Evolutionary conservation across 805 yeast genomes (phyloP).

Genomic region (Kodamaea hsintzibuensis): DNA sequence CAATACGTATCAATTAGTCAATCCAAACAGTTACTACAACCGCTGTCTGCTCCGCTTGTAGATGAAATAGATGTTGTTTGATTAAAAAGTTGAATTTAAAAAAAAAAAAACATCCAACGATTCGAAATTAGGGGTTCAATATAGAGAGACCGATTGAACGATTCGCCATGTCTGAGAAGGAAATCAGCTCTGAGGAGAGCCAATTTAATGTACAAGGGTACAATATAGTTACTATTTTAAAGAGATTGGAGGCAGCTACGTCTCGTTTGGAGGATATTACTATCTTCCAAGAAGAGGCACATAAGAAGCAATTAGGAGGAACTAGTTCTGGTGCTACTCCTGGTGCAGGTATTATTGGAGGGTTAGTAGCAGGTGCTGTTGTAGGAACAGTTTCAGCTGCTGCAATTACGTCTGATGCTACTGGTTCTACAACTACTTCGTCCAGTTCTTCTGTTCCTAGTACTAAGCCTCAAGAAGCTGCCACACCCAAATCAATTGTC

Average conservation of each 20-base stretch:
- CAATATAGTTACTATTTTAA: constrained; percentile 73
- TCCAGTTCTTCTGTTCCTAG: constrained; percentile 17
- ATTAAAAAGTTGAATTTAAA: constrained; percentile 1
- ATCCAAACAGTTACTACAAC: background rate
- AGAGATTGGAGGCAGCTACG: constrained; percentile 87
- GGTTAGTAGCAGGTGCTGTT: background rate
- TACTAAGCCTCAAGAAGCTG: constrained; percentile 16
- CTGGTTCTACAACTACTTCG: constrained; percentile 7
- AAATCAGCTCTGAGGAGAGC: constrained; percentile 32
- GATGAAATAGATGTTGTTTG: background rate
- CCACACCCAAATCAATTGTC: constrained; percentile 43
- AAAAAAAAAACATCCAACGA: constrained; percentile 2
- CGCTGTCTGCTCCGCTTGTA: background rate
- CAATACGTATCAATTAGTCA: background rate
- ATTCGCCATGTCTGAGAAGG: constrained; percentile 22
- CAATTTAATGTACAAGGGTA: constrained; percentile 73
- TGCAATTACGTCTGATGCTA: constrained; percentile 6
- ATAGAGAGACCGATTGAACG: background rate
- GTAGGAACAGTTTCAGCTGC: constrained; percentile 5
- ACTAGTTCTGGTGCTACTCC: background rate
- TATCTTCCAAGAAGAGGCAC: constrained; percentile 65
- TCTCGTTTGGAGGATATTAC: constrained; percentile 90
- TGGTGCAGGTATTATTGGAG: background rate
- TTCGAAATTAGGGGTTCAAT: background rate
- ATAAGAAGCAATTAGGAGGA: constrained; percentile 19